Conservation (phyloP, 2,329 filamentous ascomycete species). For the Aspergillus hortae region DNA sequence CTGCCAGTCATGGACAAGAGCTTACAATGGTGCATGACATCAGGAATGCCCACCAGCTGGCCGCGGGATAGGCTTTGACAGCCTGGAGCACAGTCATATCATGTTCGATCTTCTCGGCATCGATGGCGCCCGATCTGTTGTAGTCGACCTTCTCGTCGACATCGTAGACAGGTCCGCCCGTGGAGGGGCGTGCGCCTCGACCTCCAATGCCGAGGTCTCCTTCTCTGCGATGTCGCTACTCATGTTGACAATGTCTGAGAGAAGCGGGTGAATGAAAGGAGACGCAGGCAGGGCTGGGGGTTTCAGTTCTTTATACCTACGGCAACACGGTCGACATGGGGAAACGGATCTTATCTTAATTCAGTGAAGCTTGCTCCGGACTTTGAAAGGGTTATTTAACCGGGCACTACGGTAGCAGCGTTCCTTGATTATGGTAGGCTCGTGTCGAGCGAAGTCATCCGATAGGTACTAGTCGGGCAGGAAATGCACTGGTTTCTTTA, state of each 20-base stretch:
- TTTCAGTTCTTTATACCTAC: slow-evolving; percentile 31
- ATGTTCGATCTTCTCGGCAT: slow-evolving; percentile 55
- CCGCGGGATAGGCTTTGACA: slow-evolving; percentile 51
- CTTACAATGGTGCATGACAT: slow-evolving; percentile 57
- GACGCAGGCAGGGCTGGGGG: slow-evolving; percentile 24
- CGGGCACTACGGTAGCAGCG: slow-evolving; percentile 15
- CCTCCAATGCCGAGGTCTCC: slow-evolving; percentile 24
- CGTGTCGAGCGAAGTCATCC: too few relatives aligned
- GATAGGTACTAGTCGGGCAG: background rate
- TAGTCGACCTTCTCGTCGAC: slow-evolving; percentile 38
- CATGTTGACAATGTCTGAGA: slow-evolving; percentile 29
- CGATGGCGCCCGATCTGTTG: slow-evolving; percentile 53
- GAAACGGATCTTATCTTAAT: slow-evolving; percentile 15
- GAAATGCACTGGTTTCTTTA: slow-evolving; percentile 1
- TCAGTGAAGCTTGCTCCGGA: slow-evolving; percentile 24
- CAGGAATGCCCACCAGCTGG: slow-evolving; percentile 54
- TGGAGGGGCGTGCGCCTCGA: slow-evolving; percentile 29
- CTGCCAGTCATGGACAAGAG: slow-evolving; percentile 12
- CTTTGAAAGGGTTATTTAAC: slow-evolving; percentile 14
- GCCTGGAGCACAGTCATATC: slow-evolving; percentile 46
- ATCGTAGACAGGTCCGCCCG: slow-evolving; percentile 30
- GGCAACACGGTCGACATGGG: slow-evolving; percentile 15
- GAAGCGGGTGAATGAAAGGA: slow-evolving; percentile 25
- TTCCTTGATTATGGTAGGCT: background rate
- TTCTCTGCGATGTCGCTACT: slow-evolving; percentile 30